A percentile compares a stretch with the other conserved stretches of the same genome.
Evolutionary conservation across 345 rosid genomes (phyloP).

Genomic region (Microcos paniculata): DNA sequence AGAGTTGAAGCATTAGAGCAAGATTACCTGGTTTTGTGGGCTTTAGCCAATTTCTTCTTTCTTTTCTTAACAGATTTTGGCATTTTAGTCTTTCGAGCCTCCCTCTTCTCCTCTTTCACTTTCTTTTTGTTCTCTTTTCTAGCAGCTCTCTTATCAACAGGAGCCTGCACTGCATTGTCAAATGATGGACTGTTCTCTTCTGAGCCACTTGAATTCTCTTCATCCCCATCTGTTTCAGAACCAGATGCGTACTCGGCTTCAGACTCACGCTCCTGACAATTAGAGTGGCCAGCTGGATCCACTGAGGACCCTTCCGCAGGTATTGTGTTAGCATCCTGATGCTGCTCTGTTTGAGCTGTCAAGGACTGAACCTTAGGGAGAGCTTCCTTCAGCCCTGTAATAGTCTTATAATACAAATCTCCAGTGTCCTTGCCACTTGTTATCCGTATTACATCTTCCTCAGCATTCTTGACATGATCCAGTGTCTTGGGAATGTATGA

Average conservation of each 20-base stretch:
- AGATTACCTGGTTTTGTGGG: conserved; percentile 46
- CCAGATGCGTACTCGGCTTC: conserved; percentile 30
- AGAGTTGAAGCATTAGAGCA: too few species aligned
- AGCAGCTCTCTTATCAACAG: conserved; percentile 67
- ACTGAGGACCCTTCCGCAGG: conserved; percentile 20
- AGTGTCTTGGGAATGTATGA: conserved; percentile 85
- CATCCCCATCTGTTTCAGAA: conserved; percentile 35
- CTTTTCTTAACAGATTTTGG: conserved; percentile 93
- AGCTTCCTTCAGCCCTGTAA: conserved; percentile 80
- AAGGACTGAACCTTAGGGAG: conserved; percentile 38
- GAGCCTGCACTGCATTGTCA: conserved; percentile 25
- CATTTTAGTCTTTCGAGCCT: conserved; percentile 75
- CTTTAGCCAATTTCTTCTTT: conserved; percentile 77
- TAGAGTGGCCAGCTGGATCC: conserved; percentile 3
- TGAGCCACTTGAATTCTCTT: conserved; percentile 38
- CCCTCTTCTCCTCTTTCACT: conserved; percentile 94
- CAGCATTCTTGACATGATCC: conserved; percentile 69
- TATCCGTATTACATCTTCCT: conserved; percentile 70
- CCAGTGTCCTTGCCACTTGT: conserved; percentile 74
- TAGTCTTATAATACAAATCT: conserved; percentile 74
- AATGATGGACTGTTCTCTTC: conserved; percentile 26
- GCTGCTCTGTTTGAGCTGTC: conserved; percentile 9
- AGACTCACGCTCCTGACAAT: conserved; percentile 20
- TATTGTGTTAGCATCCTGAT: conserved; percentile 18
- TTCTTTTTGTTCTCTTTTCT: conserved; percentile 96